phyloP scores from a whole-genome alignment of 805 yeast species.

The Kodamaea laetipori region DNA sequence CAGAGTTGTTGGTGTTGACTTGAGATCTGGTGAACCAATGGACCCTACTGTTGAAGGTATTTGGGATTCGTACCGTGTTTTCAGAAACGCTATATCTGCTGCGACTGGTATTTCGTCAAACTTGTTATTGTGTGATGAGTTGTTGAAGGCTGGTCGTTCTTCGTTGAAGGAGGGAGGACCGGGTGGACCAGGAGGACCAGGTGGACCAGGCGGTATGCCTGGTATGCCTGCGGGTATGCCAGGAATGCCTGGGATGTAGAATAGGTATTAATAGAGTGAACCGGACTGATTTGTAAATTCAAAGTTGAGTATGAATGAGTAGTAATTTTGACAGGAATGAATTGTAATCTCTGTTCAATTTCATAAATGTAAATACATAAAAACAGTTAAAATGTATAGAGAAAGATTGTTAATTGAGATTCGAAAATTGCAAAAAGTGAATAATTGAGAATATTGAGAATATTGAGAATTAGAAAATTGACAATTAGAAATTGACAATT shows the following conservation, averaged over 20 bases:
- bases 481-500: too few species aligned
- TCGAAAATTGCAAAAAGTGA: too few species aligned
- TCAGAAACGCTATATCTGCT: conserved; percentile 88
- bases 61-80: conserved; percentile 94
- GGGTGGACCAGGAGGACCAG: conserved; percentile 24
- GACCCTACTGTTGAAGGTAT: conserved; percentile 93
- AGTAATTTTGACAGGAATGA: not conserved
- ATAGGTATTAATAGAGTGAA: not conserved
- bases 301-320: not conserved
- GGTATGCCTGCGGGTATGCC: conserved; percentile 10
- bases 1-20: conserved; percentile 85
- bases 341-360: not conserved
- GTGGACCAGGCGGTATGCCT: conserved; percentile 14
- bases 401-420: too few species aligned
- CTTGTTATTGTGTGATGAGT: conserved; percentile 89
- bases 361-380: too few species aligned
- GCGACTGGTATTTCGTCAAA: conserved; percentile 95
- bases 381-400: too few species aligned
- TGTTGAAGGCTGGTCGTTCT: conserved; percentile 94
- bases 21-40: conserved; percentile 90
- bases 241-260: conserved; percentile 3
- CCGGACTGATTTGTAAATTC: not conserved
- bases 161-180: conserved; percentile 64
- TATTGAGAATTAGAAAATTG: too few species aligned
- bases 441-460: too few species aligned